Base-by-base conservation (phyloP, 2,329 filamentous ascomycete species). In the Trichoderma polysporum region DNA sequence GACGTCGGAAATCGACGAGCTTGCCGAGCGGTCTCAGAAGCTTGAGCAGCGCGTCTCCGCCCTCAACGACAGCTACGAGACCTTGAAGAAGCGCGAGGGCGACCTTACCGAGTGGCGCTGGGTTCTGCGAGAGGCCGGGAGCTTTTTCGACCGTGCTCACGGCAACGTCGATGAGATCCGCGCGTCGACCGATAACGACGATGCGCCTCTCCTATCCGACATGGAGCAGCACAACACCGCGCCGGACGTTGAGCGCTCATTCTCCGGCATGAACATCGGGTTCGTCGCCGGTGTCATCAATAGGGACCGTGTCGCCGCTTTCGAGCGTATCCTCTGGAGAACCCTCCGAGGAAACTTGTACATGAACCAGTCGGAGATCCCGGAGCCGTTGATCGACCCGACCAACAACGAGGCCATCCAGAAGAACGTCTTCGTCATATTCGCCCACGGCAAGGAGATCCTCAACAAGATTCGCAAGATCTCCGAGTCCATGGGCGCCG, bases 391-490 rank as follows among this genome's bases (percentile, higher is more conserved):
- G 73, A 85, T 97, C 77, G 92, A 99, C 78, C 94, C 95, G 17
- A 86, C 91, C 76, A 97, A 88, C 82, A 97, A 98, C 78, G 94
- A 98, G 81, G 85, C 92, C 70, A 86, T 96, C 73, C 89, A 91
- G 83, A 99, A 99, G 88, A 99, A 97, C 74, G 95, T 99, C 66
- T 99, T 99, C 76, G 94, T 99, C 76, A 99, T 99, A 79, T 99
- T 99, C 74, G 95, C 95, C 13, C 95, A 99, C 76, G 95, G 95
- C 76, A 97, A 97, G 81, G 94, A 98, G 80, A 97, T 99, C 73
- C 89, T 99, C 74, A 92, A 94, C 76, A 99, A 99, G 88, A 98
- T 99, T 77, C 90, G 95, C 76, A 98, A 97, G 86, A 98, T 99
- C 69, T 98, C 94, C 1, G 95, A 99, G 82, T 97, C 94, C 9